Conservation (phyloP, 1,139 yeast genomes). For the Yamadazyma jaroonii region DNA sequence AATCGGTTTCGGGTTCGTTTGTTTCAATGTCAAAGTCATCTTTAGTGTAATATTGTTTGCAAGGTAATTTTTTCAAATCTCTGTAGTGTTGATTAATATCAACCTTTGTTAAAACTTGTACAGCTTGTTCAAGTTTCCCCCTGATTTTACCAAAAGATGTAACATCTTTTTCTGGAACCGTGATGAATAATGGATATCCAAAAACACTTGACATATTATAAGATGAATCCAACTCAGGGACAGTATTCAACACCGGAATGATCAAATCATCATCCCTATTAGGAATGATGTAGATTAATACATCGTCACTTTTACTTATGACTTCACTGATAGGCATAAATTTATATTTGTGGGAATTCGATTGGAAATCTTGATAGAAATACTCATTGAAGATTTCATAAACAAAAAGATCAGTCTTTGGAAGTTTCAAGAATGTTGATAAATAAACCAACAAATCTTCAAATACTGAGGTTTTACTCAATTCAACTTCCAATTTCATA, state of each 20-base stretch:
- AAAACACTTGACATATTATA: constrained; percentile 42
- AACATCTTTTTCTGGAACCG: constrained; percentile 49
- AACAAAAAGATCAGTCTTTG: constrained; percentile 48
- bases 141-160: constrained; percentile 51
- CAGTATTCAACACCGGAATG: constrained; percentile 67
- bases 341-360: constrained; percentile 53
- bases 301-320: constrained; percentile 60
- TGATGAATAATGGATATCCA: constrained; percentile 75
- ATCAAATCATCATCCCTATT: constrained; percentile 46
- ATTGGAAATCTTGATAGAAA: constrained; percentile 70
- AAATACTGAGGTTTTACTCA: constrained; percentile 64
- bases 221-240: constrained; percentile 39
- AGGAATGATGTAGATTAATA: constrained; percentile 68
- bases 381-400: constrained; percentile 71
- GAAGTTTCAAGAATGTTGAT: constrained; percentile 47
- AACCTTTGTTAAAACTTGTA: constrained; percentile 23
- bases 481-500: constrained; percentile 61
- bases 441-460: constrained; percentile 63
- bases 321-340: constrained; percentile 70
- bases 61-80: constrained; percentile 15
- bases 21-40: constrained; percentile 28
- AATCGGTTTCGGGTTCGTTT: not conserved
- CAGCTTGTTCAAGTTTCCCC: constrained; percentile 48
- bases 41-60: constrained; percentile 22
- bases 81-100: constrained; percentile 24